These are phyloP conservation scores for Adansonia digitata DNA, from an alignment of 345 rosid genomes.

Conservation along the genomic window DNA sequence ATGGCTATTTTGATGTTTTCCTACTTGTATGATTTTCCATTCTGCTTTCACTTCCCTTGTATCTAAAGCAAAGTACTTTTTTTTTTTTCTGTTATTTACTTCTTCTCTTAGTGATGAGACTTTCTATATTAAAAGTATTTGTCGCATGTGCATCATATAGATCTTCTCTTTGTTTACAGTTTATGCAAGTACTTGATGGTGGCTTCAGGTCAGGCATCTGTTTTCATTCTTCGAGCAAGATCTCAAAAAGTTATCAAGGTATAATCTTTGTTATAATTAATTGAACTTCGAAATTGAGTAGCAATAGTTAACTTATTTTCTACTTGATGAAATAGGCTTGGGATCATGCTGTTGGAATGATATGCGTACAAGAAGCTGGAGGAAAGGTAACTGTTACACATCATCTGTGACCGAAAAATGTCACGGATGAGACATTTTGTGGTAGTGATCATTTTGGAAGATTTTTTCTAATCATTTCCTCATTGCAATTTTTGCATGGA, in stretches of 20 bases:
- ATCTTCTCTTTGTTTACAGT: conserved; percentile 26
- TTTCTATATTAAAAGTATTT: not conserved
- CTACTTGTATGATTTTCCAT: conserved; percentile 1
- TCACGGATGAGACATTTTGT: not conserved
- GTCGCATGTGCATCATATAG: not conserved
- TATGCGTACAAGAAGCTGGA: conserved; percentile 87
- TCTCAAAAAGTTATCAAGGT: conserved; percentile 38
- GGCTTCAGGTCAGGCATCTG: conserved; percentile 55
- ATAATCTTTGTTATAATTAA: not conserved
- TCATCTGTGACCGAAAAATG: not conserved
- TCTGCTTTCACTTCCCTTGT: not conserved
- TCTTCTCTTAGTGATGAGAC: not conserved
- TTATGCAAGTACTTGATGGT: conserved; percentile 66
- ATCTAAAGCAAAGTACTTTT: not conserved
- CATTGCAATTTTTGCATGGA: not conserved
- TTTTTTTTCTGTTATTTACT: not conserved
- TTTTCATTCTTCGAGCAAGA: conserved; percentile 36
- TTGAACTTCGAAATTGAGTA: not conserved
- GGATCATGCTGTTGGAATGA: conserved; percentile 94
- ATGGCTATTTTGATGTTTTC: not conserved
- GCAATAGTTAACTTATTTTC: conserved; percentile 7
- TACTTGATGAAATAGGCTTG: conserved; percentile 47
- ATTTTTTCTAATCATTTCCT: not conserved
- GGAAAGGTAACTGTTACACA: conserved; percentile 48
- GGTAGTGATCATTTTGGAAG: not conserved